Base-by-base conservation (phyloP, 495 filamentous ascomycete species). In the Penicillium ochrochloron region DNA sequence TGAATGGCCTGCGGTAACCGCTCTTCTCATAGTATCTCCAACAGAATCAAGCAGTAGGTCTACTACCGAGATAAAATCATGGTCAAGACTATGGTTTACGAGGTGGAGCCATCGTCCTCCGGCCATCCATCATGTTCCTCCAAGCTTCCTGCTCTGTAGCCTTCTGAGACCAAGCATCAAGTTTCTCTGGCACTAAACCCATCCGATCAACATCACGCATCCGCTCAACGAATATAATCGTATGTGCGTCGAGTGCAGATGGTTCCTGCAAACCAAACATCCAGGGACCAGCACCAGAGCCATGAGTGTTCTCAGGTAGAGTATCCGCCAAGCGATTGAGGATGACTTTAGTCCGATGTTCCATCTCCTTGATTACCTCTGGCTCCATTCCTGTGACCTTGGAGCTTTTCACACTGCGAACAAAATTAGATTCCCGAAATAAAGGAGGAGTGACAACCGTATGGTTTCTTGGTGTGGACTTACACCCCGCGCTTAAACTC, bases 181-280 rank as follows among this genome's bases (percentile, higher is more conserved):
- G 44, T 48, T 5, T 48, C 5, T 48, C 44, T 0, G 44, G 44
- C 44, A 48, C 44, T 19, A 48, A 48, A 8, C 19, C 44, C 3
- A 48, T 12, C 25, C 44, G 44, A 8, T 19, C 44, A 48, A 48
- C 44, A 8, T 48, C 44, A 12, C 44, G 44, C 19, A 48, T 48
- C 19, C 44, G 44, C 19, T 48, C 44, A 48, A 25, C 21, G 10
- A 48, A 48, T 4, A 48, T 10, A 48, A 48, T 25, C 44, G 44
- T 5, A 48, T 48, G 44, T 8, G 44, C 44, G n/a, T 48, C 44
- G 19, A 48, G 44, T 1, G 44, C 44, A 25, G 44, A 48, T 2
- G 44, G 44, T 10, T 48, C 19, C 44, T 48, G 44, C n/a, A 48
- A 12, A 48, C 44, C 44, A 25, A 48, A 48, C 44, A 48, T 21